Base-by-base conservation (phyloP, 2,329 filamentous ascomycete genomes). In the Aureobasidium sp. region DNA sequence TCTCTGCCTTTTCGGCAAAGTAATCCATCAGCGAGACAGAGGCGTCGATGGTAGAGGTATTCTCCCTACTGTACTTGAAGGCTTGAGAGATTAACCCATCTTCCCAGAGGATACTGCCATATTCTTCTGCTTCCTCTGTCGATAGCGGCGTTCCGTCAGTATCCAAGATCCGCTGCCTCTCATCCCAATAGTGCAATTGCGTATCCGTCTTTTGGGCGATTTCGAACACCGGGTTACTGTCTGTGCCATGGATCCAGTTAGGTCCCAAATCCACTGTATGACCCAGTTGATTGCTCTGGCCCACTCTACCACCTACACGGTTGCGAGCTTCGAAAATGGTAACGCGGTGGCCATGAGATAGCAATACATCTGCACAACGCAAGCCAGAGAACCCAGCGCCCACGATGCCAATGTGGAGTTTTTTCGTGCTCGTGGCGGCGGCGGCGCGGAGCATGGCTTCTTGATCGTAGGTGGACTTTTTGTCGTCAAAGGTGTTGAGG, bases 211-310 rank as follows among this genome's bases (percentile, higher is more conserved):
- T 76, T 66, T 80, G 81, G 14, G 86, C 87, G 19, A 91, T 76
- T 47, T 87, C 83, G 42, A 87, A 72, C 17, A 90, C 88, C 0
- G 88, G 86, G 68, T 91, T 91, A 64, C 85, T 79, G 0, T 82
- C 77, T 6, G 86, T 89, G 37, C 88, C 88, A 64, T 91, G 88
- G 57, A 91, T 89, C 88, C 88, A 91, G 68, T 91, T 91, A n/a
- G 88, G 86, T 0, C 88, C 88, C 81, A 85, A 71, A 71, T 86
- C 84, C 47, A 86, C 78, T 14, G 77, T 66, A 70, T 82, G 77
- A 11, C 79, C 80, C 37, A 68, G 62, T 64, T 66, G 50, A 63
- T 67, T 49, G 60, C 78, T 74, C 61, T 82, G 78, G 76, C 70
- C 69, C 31, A 89, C 77, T 35, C 88, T 81, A 1, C 88, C 88